Evolutionary conservation across 2,329 filamentous ascomycete genomes (phyloP), one percentile per base, ranked within the genome.

Genomic region (Phialophora chinensis): DNA sequence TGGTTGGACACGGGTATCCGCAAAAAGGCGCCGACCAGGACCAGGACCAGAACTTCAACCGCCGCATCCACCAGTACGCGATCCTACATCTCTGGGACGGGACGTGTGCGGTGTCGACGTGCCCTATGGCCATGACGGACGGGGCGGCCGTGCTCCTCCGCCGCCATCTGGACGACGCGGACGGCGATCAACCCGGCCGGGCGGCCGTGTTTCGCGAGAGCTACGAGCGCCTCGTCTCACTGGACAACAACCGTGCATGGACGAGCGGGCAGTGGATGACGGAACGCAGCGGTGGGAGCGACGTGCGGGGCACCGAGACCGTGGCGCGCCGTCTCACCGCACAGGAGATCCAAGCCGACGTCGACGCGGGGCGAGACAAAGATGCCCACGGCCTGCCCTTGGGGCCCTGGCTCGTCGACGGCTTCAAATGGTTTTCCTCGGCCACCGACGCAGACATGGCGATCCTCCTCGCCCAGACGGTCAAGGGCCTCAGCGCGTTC

Each of bases 371-470:
- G 50, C 33, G 68, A 47, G 75, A 69, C 11, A 72, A 73, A 11
- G 77, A 77, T 5, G 75, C 74, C 35, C 71, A 75, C 42, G 73
- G 73, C 23, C 61, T 72, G 50, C 78, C 77, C 4, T 75, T 89
- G 0, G 88, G 88, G 0, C 85, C 86, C 0, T 79, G 77, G 59
- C 61, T 76, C 5, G 83, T 91, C 66, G 82, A 81, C 38, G 90
- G 90, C 0, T 91, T 91, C 81, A 91, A 91, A 73, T 91, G 88
- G 84, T 90, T 91, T 77, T 88, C 85, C 47, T 87, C 83, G 2
- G 88, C 88, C 0, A 90, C 88, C 0, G 88, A 90, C 74, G 84
- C 85, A 0, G 81, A 88, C 56, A 87, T 90, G 83, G 81, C 86
- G 0, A 79, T 92, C 4, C 77, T 91, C 1, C 85, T 91, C 1